Evolutionary conservation across 768 basidiomycete genomes (phyloP), one percentile per base, ranked within the genome.

Genomic region (Lactarius akahatsu): DNA sequence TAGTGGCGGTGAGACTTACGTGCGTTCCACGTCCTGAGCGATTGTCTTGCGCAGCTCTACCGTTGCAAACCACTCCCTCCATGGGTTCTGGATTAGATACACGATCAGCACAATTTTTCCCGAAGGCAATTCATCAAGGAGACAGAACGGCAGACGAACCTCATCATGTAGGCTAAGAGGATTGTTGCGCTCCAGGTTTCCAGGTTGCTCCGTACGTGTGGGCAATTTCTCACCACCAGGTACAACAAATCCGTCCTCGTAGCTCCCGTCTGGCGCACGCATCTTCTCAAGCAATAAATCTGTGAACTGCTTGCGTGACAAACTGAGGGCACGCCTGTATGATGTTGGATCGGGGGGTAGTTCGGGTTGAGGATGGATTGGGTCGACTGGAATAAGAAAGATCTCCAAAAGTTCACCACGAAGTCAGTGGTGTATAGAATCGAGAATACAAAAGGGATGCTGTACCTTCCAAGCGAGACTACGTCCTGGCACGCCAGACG

Each of bases 21-120:
- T 98, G 72, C 97, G 83, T 71, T 97, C 94, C 0, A 99, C 97
- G 73, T 99, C 97, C 76, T 97, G 94, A 45, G 86, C 78, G 57
- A 99, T 97, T 15, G 86, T 92, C 74, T 90, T 94, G 41, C 95
- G 83, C 45, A 98, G 79, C 66, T 98, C 97, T 20, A 95, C 82
- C 47, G 94, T 85, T 34, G 86, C 81, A 76, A 98, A 99, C 93
- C 94, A 98, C 57, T 87, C 85, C 71, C 87, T 90, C 97, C 97
- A 99, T 11, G 96, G 96, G 77, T 96, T 97, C 88, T 96, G 54
- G 3, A 69, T 58, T 9, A 64, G 63, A 30, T 45, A 47, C 13
- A 60, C 55, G 34, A 56, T 50, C 30, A 57, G 58, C 40, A n/a
- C 23, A 26, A 32, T 40, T 20, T 55, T 20, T 40, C 43, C 20